Base-by-base conservation (phyloP, 139 green algal genomes). In the Spirogloea muscicola region DNA sequence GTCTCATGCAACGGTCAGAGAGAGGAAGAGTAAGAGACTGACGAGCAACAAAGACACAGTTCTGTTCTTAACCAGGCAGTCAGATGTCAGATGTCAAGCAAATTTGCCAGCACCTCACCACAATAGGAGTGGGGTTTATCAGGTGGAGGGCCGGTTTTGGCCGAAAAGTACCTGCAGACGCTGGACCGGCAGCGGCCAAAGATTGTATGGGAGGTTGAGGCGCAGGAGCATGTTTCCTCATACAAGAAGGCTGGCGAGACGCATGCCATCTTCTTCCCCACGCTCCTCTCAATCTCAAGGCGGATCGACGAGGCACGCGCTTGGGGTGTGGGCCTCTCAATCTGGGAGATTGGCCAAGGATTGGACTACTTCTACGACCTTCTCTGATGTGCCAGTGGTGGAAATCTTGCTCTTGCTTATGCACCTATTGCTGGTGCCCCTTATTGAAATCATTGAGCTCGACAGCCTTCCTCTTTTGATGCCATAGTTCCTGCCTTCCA, bases 351-450 rank as follows among this genome's bases (percentile, higher is more conserved):
- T 0, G 77, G 77, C 7, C 77, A 84, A 42, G 77, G 77, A 7
- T 43, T 84, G 1, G 77, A 85, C 43, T 85, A 72, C 60, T 84
- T 84, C 64, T 81, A 66, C 41, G 77, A 84, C 21, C 76, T 84
- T 7, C 46, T 84, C 31, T 84, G 31, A 80, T 9, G 2, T 29
- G 34, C 27, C 7, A 68, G 31, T 10, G 55, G 55, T 10, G n/a
- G n/a, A n/a, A n/a, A n/a, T n/a, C n/a, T n/a, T n/a, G n/a, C n/a
- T n/a, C n/a, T n/a, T n/a, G n/a, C n/a, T n/a, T n/a, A n/a, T n/a
- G n/a, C n/a, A n/a, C n/a, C n/a, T n/a, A n/a, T n/a, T n/a, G n/a
- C n/a, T n/a, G n/a, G n/a, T n/a, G n/a, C n/a, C n/a, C n/a, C n/a
- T n/a, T n/a, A n/a, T n/a, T n/a, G n/a, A n/a, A n/a, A n/a, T n/a